Percentiles rank a stretch among this genome's conserved stretches.
phyloP scores from a whole-genome alignment of 768 basidiomycete species.

The Myochromella boudieri region DNA sequence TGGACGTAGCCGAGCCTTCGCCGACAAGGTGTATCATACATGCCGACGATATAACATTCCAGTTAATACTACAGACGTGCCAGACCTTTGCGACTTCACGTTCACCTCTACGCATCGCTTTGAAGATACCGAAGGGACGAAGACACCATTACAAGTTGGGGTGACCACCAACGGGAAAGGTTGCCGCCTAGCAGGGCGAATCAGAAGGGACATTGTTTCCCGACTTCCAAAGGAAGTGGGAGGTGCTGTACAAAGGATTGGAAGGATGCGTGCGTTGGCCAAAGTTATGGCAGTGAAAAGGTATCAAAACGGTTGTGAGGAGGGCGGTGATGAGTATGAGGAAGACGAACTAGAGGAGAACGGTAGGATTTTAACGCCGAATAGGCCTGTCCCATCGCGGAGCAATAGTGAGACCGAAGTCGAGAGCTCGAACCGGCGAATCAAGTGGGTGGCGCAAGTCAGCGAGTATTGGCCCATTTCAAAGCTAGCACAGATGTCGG shows the following conservation, averaged over 20 bases:
- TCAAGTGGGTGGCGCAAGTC: constrained; percentile 94
- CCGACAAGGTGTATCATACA: constrained; percentile 52
- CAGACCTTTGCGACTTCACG: constrained; percentile 84
- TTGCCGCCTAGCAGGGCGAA: constrained; percentile 77
- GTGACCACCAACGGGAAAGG: constrained; percentile 92
- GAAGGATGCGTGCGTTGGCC: constrained; percentile 61
- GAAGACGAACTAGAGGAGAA: constrained; percentile 56
- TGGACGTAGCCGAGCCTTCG: constrained; percentile 50
- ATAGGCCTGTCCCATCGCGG: constrained; percentile 64
- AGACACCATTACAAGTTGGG: constrained; percentile 67
- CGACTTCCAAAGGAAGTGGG: constrained; percentile 73
- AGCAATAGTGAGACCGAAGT: constrained; percentile 32
- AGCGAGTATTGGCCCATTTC: constrained; percentile 95
- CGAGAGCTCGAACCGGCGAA: constrained; percentile 60
- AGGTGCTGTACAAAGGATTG: constrained; percentile 71
- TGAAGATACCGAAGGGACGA: constrained; percentile 41
- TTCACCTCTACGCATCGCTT: constrained; percentile 89
- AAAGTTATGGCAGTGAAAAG: constrained; percentile 15
- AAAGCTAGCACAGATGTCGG: constrained; percentile 67
- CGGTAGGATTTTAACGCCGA: constrained; percentile 55
- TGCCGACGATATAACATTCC: constrained; percentile 64
- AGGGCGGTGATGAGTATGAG: constrained; percentile 19
- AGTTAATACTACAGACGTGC: constrained; percentile 86
- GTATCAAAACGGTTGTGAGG: constrained; percentile 12
- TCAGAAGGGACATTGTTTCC: constrained; percentile 81